Percentiles rank a stretch among this genome's conserved stretches.
phyloP scores from a whole-genome alignment of 1,284 basidiomycete genomes.

The Heterobasidion irregulare region DNA sequence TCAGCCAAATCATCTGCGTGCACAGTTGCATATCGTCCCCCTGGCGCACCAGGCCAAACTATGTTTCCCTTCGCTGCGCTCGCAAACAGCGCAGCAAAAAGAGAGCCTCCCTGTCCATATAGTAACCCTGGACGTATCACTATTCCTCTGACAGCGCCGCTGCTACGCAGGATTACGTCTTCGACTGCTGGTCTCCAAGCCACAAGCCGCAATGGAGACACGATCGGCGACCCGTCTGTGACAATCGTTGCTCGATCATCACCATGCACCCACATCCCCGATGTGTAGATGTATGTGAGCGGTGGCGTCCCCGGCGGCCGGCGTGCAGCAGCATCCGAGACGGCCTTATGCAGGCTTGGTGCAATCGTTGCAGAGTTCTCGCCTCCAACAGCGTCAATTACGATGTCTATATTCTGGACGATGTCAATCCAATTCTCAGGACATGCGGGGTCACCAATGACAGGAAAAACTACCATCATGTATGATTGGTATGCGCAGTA shows the following conservation, averaged over 20 bases:
- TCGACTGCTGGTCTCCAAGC: conserved; percentile 29
- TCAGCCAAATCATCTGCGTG: conserved; percentile 46
- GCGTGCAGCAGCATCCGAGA: conserved; percentile 19
- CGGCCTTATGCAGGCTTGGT: conserved; percentile 24
- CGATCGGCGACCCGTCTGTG: conserved; percentile 27
- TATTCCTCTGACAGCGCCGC: conserved; percentile 33
- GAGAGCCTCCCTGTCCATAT: conserved; percentile 36
- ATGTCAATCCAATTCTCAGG: conserved; percentile 30
- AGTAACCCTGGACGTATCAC: conserved; percentile 40
- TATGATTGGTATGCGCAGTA: background rate
- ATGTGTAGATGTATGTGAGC: conserved; percentile 42
- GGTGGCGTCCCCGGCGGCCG: conserved; percentile 22
- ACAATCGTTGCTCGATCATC: conserved; percentile 24
- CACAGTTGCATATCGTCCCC: conserved; percentile 31
- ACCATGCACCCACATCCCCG: conserved; percentile 40
- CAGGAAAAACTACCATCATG: background rate
- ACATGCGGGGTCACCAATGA: conserved; percentile 9
- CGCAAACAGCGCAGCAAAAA: conserved; percentile 30
- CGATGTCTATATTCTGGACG: conserved; percentile 32
- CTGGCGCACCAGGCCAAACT: conserved; percentile 29
- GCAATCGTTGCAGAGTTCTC: conserved; percentile 15
- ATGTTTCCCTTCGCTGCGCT: conserved; percentile 26
- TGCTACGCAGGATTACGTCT: conserved; percentile 21
- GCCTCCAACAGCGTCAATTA: conserved; percentile 30
- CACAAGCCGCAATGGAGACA: conserved; percentile 19